Evolutionary conservation across 2,329 filamentous ascomycete species (phyloP).

Genomic region (Calonectria fujianensis): DNA sequence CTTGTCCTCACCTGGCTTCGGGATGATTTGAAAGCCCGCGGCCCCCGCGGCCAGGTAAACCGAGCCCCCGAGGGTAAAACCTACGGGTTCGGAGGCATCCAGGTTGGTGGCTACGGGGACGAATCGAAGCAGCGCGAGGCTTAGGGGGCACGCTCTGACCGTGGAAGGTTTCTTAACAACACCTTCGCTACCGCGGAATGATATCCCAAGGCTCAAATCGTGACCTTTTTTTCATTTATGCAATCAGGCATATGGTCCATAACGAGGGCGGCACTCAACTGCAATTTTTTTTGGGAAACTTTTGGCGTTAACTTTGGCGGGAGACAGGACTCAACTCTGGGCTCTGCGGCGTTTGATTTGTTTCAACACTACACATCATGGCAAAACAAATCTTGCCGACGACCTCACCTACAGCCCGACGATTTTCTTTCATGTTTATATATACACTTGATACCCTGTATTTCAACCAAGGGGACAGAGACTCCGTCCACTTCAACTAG

Average conservation of each 20-base stretch:
- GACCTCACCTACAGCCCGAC: conserved; percentile 26
- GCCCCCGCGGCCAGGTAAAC: conserved; percentile 79
- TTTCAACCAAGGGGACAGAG: conserved; percentile 58
- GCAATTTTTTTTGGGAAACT: conserved; percentile 49
- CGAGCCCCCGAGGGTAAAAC: conserved; percentile 78
- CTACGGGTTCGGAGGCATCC: conserved; percentile 71
- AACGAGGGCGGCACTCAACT: conserved; percentile 57
- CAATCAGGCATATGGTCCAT: conserved; percentile 41
- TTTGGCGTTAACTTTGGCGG: conserved; percentile 47
- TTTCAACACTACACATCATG: conserved; percentile 55
- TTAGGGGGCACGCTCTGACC: conserved; percentile 42
- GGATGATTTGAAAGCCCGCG: conserved; percentile 85
- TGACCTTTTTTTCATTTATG: conserved; percentile 22
- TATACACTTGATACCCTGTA: conserved; percentile 59
- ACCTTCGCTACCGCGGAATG: conserved; percentile 16
- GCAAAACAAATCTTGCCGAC: conserved; percentile 28
- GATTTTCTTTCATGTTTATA: conserved; percentile 44
- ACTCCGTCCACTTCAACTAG: conserved; percentile 57
- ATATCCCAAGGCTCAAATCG: not conserved
- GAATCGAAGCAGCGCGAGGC: conserved; percentile 65
- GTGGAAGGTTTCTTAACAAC: conserved; percentile 51
- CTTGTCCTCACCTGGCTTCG: conserved; percentile 91
- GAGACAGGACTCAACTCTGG: conserved; percentile 60
- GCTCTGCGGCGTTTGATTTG: conserved; percentile 51
- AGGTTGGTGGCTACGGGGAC: conserved; percentile 74